Conservation (phyloP, 306 rosid genomes). For the Sesbania bispinosa region DNA sequence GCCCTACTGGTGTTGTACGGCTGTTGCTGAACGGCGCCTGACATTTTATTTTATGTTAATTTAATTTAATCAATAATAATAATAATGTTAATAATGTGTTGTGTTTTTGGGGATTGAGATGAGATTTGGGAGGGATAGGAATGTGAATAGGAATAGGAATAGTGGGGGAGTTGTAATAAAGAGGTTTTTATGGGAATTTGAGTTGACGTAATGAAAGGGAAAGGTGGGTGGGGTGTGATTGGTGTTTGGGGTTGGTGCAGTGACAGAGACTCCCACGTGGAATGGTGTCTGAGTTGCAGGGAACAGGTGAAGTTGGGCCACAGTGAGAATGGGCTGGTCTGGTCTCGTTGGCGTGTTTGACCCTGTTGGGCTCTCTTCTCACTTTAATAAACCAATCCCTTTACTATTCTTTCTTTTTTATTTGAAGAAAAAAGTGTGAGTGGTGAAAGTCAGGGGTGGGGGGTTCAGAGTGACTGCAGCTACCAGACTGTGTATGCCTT, state of each 20-base stretch:
- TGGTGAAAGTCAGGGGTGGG: conserved; percentile 33
- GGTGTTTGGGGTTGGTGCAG: conserved; percentile 14
- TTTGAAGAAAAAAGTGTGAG: not conserved
- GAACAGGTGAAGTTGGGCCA: conserved; percentile 53
- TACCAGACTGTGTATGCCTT: conserved; percentile 25
- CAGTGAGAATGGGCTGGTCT: conserved; percentile 19
- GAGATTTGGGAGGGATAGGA: not conserved
- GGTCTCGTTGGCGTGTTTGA: conserved; percentile 58
- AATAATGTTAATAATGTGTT: no score
- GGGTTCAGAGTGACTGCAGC: conserved; percentile 41
- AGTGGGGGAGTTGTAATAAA: not conserved
- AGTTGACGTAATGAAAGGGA: not conserved
- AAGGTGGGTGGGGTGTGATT: not conserved
- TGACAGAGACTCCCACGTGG: conserved; percentile 65
- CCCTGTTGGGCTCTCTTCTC: conserved; percentile 24
- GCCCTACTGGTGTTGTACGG: conserved; percentile 62
- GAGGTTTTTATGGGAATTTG: conserved; percentile 7
- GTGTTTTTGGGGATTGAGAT: conserved; percentile 8
- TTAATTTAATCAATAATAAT: not conserved
- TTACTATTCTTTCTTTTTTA: not conserved
- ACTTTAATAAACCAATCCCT: not conserved
- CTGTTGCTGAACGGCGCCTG: conserved; percentile 48
- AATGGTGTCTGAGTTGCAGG: conserved; percentile 73
- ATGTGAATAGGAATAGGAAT: not conserved
- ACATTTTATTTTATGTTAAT: not conserved